phyloP scores from a whole-genome alignment of 202 grass and related monocot species.

The Zoysia matrella region DNA sequence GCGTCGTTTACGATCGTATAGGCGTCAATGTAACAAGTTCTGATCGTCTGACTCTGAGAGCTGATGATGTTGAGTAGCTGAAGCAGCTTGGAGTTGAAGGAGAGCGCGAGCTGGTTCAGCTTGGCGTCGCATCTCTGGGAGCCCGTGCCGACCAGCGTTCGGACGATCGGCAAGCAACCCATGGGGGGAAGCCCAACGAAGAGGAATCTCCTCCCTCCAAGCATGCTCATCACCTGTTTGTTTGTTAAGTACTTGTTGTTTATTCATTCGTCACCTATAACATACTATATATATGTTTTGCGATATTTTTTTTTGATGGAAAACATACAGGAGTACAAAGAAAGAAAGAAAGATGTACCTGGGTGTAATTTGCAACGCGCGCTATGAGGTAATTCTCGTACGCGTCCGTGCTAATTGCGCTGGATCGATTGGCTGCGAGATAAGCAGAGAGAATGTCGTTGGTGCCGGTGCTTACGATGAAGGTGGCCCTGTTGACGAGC shows the following conservation, averaged over 20 bases:
- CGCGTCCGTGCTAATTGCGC: conserved; percentile 9
- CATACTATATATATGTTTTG: too few relatives aligned
- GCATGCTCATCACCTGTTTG: conserved; percentile 57
- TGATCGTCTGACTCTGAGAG: conserved; percentile 31
- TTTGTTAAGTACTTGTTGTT: too few relatives aligned
- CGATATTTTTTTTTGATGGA: too few relatives aligned
- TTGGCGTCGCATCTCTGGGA: conserved; percentile 51
- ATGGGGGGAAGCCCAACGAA: conserved; percentile 63
- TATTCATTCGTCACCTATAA: too few relatives aligned
- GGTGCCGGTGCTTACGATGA: conserved; percentile 63
- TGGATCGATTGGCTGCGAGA: conserved; percentile 43
- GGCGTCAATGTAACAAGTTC: conserved; percentile 55
- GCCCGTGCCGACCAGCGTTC: conserved; percentile 50
- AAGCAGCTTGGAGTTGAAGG: conserved; percentile 66
- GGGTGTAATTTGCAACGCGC: conserved; percentile 53
- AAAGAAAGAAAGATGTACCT: conserved; percentile 35
- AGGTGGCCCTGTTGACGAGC: conserved; percentile 59
- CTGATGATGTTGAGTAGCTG: conserved; percentile 43
- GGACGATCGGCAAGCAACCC: conserved; percentile 63
- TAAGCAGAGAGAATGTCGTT: conserved; percentile 59
- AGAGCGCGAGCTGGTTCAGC: conserved; percentile 57
- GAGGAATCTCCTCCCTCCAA: conserved; percentile 67
- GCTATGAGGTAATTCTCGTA: conserved; percentile 64
- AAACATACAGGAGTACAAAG: too few relatives aligned
- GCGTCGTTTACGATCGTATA: conserved; percentile 50